phyloP scores from a whole-genome alignment of 805 yeast genomes.

The Kluyveromyces siamensis region DNA sequence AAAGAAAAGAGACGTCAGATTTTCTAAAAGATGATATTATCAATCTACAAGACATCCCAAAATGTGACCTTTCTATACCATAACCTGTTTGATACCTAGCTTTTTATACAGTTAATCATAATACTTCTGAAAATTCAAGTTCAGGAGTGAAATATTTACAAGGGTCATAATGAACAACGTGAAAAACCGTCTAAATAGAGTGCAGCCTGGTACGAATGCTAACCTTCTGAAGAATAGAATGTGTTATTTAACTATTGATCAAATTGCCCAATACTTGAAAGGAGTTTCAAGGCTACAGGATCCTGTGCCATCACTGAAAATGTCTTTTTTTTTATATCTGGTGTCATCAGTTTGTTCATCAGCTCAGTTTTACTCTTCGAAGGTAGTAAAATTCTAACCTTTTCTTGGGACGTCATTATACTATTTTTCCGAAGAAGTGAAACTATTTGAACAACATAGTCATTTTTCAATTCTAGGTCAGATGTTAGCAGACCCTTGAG shows the following conservation, averaged over 20 bases:
- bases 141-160: neutral
- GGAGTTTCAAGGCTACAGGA: slow-evolving; percentile 1
- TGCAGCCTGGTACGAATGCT: neutral
- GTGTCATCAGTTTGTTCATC: slow-evolving; percentile 10
- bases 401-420: slow-evolving; percentile 4
- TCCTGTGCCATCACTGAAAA: slow-evolving; percentile 1
- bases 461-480: slow-evolving; percentile 3
- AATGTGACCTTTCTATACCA: too few relatives aligned
- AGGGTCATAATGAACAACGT: neutral
- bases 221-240: neutral
- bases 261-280: neutral
- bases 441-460: slow-evolving; percentile 17
- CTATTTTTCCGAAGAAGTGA: slow-evolving; percentile 22
- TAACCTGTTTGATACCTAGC: too few relatives aligned
- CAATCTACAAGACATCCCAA: too few relatives aligned
- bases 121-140: neutral
- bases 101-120: too few relatives aligned
- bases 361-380: neutral
- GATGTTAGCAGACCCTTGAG: slow-evolving; percentile 13
- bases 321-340: slow-evolving; percentile 10
- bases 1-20: neutral
- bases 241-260: neutral
- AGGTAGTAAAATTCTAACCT: slow-evolving; percentile 12
- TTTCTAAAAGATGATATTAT: neutral
- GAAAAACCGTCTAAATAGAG: neutral